phyloP scores from a whole-genome alignment of 164 flowering plant species.

The Piper longum region DNA sequence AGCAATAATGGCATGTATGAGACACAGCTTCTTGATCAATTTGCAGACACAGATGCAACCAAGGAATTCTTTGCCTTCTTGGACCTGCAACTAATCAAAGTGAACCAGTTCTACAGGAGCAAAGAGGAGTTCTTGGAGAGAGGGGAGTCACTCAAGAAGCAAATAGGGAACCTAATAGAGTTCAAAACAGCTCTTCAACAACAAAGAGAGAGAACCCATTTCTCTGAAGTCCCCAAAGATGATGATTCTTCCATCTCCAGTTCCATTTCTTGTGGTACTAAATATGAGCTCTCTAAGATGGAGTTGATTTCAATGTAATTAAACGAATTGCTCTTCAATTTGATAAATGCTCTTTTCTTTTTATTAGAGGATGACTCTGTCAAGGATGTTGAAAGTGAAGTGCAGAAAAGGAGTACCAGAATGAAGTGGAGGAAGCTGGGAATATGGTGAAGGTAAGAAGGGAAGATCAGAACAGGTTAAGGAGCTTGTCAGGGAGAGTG shows the following conservation, averaged over 20 bases:
- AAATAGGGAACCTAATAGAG: conserved; percentile 61
- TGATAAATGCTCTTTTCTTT: too few species aligned
- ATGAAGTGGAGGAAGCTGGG: conserved; percentile 31
- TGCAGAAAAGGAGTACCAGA: conserved; percentile 36
- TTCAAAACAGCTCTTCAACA: conserved; percentile 41
- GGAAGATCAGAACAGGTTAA: conserved; percentile 41
- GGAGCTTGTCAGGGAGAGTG: conserved; percentile 31
- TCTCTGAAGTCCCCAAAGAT: conserved; percentile 35
- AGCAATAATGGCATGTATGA: conserved; percentile 68
- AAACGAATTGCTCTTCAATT: too few species aligned
- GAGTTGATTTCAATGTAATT: neutral
- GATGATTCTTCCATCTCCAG: conserved; percentile 65
- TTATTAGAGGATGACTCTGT: conserved; percentile 47
- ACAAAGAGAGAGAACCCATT: conserved; percentile 19
- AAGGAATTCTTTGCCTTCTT: conserved; percentile 53
- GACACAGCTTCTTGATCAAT: conserved; percentile 75
- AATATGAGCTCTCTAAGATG: too few species aligned
- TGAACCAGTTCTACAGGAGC: conserved; percentile 66
- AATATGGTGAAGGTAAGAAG: conserved; percentile 29
- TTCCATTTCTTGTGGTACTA: conserved; percentile 57
- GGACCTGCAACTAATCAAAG: conserved; percentile 84
- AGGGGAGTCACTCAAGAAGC: conserved; percentile 67
- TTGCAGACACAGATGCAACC: conserved; percentile 54
- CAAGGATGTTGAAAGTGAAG: conserved; percentile 33
- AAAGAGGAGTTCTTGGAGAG: conserved; percentile 88